Evolutionary conservation across 192 early-diverging fungal genomes (phyloP).

Genomic region (Dissophora ornata): DNA sequence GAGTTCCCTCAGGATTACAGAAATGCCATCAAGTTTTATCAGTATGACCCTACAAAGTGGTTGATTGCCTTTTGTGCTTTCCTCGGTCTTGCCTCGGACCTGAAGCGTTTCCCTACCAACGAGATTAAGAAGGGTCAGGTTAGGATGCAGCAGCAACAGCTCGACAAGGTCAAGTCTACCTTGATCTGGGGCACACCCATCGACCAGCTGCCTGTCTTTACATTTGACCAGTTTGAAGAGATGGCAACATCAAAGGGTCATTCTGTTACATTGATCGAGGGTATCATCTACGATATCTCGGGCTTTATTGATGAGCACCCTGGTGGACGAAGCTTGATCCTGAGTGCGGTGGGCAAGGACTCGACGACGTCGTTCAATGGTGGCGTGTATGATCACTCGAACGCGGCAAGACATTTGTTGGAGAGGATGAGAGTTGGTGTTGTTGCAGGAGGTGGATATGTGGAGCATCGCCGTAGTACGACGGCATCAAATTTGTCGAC

Average conservation of each 20-base stretch:
- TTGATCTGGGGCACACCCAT: conserved; percentile 82
- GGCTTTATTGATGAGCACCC: conserved; percentile 91
- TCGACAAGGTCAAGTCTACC: conserved; percentile 63
- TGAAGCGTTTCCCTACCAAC: conserved; percentile 82
- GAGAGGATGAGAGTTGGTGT: conserved; percentile 76
- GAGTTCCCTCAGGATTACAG: conserved; percentile 90
- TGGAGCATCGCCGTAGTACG: conserved; percentile 39
- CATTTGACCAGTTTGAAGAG: conserved; percentile 71
- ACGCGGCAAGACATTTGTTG: conserved; percentile 88
- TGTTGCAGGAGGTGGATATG: conserved; percentile 53
- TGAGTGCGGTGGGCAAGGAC: conserved; percentile 83
- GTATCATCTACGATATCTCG: conserved; percentile 82
- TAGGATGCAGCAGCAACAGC: conserved; percentile 83
- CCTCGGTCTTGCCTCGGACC: conserved; percentile 74
- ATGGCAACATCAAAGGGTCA: conserved; percentile 71
- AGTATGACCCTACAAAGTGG: conserved; percentile 92
- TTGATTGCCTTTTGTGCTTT: conserved; percentile 68
- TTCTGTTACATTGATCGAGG: conserved; percentile 84
- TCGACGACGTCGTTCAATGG: conserved; percentile 90
- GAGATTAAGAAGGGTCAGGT: conserved; percentile 83
- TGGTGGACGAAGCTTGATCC: conserved; percentile 81
- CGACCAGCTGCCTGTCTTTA: conserved; percentile 74
- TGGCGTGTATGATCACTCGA: conserved; percentile 90
- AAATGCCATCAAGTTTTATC: conserved; percentile 80
- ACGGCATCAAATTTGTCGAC: conserved; percentile 7